phyloP scores from a whole-genome alignment of 1,284 basidiomycete genomes.

The Fomitopsis schrenkii region DNA sequence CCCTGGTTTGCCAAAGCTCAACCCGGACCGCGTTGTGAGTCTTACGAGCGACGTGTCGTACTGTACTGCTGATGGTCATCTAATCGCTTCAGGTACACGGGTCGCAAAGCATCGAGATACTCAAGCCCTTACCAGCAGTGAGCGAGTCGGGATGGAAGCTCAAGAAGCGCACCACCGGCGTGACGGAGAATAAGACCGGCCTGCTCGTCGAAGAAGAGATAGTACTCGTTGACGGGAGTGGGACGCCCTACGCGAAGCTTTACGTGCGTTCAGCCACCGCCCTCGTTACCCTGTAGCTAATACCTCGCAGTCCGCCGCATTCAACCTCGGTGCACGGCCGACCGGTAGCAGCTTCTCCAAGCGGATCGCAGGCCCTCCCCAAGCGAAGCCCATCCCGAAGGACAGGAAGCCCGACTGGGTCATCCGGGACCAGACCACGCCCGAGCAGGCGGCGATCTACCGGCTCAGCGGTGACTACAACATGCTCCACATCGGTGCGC shows the following conservation, averaged over 20 bases:
- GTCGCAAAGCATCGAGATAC: slow-evolving; percentile 67
- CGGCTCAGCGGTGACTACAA: slow-evolving; percentile 85
- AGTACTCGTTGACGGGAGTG: slow-evolving; percentile 57
- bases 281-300: not conserved
- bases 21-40: slow-evolving; percentile 62
- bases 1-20: slow-evolving; percentile 62
- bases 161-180: slow-evolving; percentile 53
- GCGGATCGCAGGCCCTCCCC: slow-evolving; percentile 61
- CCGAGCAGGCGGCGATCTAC: slow-evolving; percentile 76
- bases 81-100: slow-evolving; percentile 53
- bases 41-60: not conserved
- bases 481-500: slow-evolving; percentile 72
- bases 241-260: slow-evolving; percentile 66
- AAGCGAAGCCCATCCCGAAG: slow-evolving; percentile 65
- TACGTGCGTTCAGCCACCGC: slow-evolving; percentile 43
- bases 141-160: slow-evolving; percentile 68
- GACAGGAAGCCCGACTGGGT: slow-evolving; percentile 67
- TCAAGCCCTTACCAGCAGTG: slow-evolving; percentile 63
- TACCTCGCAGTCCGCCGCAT: slow-evolving; percentile 54
- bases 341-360: slow-evolving; percentile 68
- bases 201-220: slow-evolving; percentile 68
- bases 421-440: slow-evolving; percentile 63
- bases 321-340: slow-evolving; percentile 74
- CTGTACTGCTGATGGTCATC: not conserved
- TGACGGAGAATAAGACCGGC: slow-evolving; percentile 80